Evolutionary conservation across 176 grass and related monocot species (phyloP).

Genomic region (Bothriochloa decipiens): DNA sequence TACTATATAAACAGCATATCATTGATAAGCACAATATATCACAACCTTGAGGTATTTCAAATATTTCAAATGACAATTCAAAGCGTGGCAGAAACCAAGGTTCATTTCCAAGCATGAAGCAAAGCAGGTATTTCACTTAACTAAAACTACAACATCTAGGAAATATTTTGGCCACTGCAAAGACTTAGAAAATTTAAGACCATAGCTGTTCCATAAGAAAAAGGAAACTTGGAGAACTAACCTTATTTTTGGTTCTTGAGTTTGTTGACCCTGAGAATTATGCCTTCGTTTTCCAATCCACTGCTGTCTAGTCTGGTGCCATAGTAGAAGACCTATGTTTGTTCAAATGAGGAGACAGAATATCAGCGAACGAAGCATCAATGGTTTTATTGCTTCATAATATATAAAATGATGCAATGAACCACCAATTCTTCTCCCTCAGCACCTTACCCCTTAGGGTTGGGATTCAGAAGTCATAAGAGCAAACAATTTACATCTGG

Average conservation of each 20-base stretch:
- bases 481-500: background rate
- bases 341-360: background rate
- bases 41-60: background rate
- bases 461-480: background rate
- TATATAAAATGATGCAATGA: background rate
- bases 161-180: background rate
- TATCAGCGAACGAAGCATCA: background rate
- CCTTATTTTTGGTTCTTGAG: slow-evolving; percentile 74
- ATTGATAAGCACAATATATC: background rate
- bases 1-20: slow-evolving; percentile 12
- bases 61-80: slow-evolving; percentile 6
- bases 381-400: background rate
- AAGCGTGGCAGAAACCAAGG: background rate
- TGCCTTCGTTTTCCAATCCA: slow-evolving; percentile 71
- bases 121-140: background rate
- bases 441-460: background rate
- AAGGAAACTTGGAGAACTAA: slow-evolving; percentile 19
- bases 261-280: slow-evolving; percentile 50
- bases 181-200: background rate
- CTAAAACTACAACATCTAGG: background rate
- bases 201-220: background rate
- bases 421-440: background rate
- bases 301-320: slow-evolving; percentile 87
- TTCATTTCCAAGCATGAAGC: background rate
- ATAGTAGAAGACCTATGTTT: slow-evolving; percentile 72